Base-by-base conservation (phyloP, 1,139 yeast species). In the Tardiomyces blankii region DNA sequence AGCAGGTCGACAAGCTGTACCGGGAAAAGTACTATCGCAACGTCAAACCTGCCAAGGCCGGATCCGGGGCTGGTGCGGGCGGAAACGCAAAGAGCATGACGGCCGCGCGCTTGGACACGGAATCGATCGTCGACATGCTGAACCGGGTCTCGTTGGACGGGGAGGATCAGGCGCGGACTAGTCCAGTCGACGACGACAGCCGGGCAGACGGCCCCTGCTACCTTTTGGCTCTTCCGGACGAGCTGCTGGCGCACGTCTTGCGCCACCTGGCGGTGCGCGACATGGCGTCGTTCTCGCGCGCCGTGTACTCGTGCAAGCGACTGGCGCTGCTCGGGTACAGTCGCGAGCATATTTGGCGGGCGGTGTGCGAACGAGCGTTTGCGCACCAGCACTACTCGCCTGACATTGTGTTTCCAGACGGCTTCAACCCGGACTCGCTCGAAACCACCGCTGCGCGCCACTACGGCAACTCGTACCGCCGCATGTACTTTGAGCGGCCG, bases 271-370 rank as follows among this genome's bases (percentile, higher is more conserved):
- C 83, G 1, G 51, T 68, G 3, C 55, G 53, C 18, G 64, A 7
- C 41, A 78, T 88, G 1, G 80, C 80, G 42, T 68, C 85, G 2
- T 86, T 94, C 82, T 74, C 84, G 39, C 69, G 72, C 45, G 67
- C 82, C 45, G 72, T 88, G 3, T 65, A 76, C 44, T 71, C 82
- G 0, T 86, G 95, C 62, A 72, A 74, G 50, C 72, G 70, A 54
- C 63, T 82, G 46, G 78, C 87, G 9, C 72, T 68, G 48, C 56
- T 83, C n/a, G 88, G 86, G 8, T 76, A 82, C 50, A 69, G 70
- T 13, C 68, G 74, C 28, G 67, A 74, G 13, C 62, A 68, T 2
- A 66, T 79, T 1, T 86, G 87, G 83, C 69, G 77, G 47, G 65
- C 66, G 16, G 59, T 85, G 42, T 75, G 85, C 51, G 54, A 71